Percentiles rank a stretch among this genome's conserved stretches.
Evolutionary conservation across 768 basidiomycete genomes (phyloP).

Genomic region (Trametopsis cervina): DNA sequence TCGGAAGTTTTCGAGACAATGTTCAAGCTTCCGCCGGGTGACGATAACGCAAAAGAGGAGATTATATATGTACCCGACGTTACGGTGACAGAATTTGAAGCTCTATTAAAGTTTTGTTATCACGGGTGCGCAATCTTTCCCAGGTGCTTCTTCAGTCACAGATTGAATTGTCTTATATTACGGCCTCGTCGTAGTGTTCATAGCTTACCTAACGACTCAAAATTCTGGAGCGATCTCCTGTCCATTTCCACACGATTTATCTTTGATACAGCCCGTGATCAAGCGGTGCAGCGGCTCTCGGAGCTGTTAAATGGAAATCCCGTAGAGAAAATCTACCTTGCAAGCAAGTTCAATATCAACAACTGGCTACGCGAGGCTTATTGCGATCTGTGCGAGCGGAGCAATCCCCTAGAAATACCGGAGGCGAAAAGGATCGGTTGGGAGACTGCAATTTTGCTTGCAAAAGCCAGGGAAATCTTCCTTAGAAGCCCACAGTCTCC

Average conservation of each 20-base stretch:
- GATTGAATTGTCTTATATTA: not conserved
- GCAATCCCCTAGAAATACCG: slow-evolving; percentile 25
- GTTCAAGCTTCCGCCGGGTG: slow-evolving; percentile 23
- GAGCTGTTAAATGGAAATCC: not conserved
- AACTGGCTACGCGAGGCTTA: slow-evolving; percentile 35
- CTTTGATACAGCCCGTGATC: slow-evolving; percentile 25
- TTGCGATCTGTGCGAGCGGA: slow-evolving; percentile 28
- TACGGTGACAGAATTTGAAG: slow-evolving; percentile 28
- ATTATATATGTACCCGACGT: slow-evolving; percentile 23
- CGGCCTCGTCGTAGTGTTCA: not conserved
- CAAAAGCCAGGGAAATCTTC: slow-evolving; percentile 21
- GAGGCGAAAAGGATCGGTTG: slow-evolving; percentile 30
- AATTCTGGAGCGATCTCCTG: slow-evolving; percentile 30
- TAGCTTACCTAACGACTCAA: slow-evolving; percentile 7
- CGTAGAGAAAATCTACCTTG: slow-evolving; percentile 31
- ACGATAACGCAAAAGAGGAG: not conserved
- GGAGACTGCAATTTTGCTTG: slow-evolving; percentile 20
- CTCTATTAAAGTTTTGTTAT: slow-evolving; percentile 33
- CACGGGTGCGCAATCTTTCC: slow-evolving; percentile 21
- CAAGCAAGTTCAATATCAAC: slow-evolving; percentile 30
- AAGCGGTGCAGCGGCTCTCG: slow-evolving; percentile 26
- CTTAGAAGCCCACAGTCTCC: not conserved
- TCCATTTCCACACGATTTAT: slow-evolving; percentile 30
- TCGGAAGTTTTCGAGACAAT: slow-evolving; percentile 29
- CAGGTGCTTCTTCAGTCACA: not conserved